Base-by-base conservation (phyloP, 768 basidiomycete genomes). In the Gloeopeniophorella convolvens region DNA sequence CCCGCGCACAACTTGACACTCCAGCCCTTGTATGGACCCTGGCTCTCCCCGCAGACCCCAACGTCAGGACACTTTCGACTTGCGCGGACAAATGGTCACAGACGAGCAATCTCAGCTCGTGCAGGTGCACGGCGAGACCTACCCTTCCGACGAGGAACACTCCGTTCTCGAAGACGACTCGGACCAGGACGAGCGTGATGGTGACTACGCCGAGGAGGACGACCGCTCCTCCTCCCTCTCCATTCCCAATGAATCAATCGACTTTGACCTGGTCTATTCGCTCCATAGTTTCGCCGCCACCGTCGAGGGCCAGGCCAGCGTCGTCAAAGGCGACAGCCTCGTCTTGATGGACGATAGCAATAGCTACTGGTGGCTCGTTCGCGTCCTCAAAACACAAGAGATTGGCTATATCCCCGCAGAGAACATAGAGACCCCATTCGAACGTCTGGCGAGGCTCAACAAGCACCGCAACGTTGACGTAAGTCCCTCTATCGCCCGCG, bases 341-440 rank as follows among this genome's bases (percentile, higher is more conserved):
- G 85, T 92, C 64, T 74, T 99, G 36, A 91, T 98, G 79, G 96
- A 99, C 70, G 96, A 99, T 66, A 91, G 85, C 50, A 98, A 99
- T 68, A 91, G 89, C 68, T 99, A 99, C 70, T 98, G 96, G 96
- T 98, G 96, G 96, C 87, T 98, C 42, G 95, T 99, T 7, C 82
- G 93, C 40, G 96, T 99, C 8, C 82, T 99, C 56, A 98, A 97
- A 72, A 97, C 95, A 7, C 93, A 97, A 67, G 93, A 96, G 62
- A 91, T 99, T 13, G 96, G 96, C 0, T 99, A 99, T 66, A 98
- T 99, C 42, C 96, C 96, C 15, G 96, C 96, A 0, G 96, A 99
- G 70, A 98, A 97, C 66, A 97, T 99, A 58, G 96, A 99, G 66
- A 99, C 96, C 0, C 96, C 96, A 0, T 96, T 92, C 60, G 96